Evolutionary conservation across 2,329 filamentous ascomycete genomes (phyloP).

Genomic region (Calonectria honghensis): DNA sequence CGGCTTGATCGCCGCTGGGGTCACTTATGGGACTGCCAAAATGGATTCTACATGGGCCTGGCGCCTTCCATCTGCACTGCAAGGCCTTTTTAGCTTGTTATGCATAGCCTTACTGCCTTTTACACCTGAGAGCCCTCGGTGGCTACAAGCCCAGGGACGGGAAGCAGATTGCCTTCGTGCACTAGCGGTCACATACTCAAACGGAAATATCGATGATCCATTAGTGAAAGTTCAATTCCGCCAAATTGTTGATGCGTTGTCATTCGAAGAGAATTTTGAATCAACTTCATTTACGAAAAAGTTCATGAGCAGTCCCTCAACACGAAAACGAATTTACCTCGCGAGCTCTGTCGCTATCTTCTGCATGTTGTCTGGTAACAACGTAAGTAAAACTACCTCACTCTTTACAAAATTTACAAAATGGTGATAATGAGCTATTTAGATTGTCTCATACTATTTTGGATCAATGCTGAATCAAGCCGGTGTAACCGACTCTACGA

Average conservation of each 20-base stretch:
- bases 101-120: slow-evolving; percentile 56
- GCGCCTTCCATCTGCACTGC: slow-evolving; percentile 60
- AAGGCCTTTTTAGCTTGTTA: slow-evolving; percentile 55
- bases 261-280: slow-evolving; percentile 66
- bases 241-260: slow-evolving; percentile 65
- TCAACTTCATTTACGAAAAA: slow-evolving; percentile 59
- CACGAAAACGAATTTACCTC: slow-evolving; percentile 68
- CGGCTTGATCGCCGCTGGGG: slow-evolving; percentile 67
- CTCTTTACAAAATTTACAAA: neutral
- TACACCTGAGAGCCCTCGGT: slow-evolving; percentile 67
- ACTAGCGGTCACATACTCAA: slow-evolving; percentile 65
- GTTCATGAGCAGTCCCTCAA: slow-evolving; percentile 68
- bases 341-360: slow-evolving; percentile 69
- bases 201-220: slow-evolving; percentile 63
- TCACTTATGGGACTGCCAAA: slow-evolving; percentile 61
- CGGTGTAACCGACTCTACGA: slow-evolving; percentile 64
- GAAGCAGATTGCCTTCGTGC: slow-evolving; percentile 64
- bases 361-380: slow-evolving; percentile 62
- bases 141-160: slow-evolving; percentile 64
- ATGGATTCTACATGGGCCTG: slow-evolving; percentile 61
- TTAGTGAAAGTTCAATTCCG: slow-evolving; percentile 41
- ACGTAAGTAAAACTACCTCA: neutral
- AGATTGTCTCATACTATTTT: slow-evolving; percentile 51
- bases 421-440: neutral
- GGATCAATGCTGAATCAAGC: slow-evolving; percentile 65